phyloP scores from a whole-genome alignment of 441 rosid genomes.

The Corymbia citriodora region DNA sequence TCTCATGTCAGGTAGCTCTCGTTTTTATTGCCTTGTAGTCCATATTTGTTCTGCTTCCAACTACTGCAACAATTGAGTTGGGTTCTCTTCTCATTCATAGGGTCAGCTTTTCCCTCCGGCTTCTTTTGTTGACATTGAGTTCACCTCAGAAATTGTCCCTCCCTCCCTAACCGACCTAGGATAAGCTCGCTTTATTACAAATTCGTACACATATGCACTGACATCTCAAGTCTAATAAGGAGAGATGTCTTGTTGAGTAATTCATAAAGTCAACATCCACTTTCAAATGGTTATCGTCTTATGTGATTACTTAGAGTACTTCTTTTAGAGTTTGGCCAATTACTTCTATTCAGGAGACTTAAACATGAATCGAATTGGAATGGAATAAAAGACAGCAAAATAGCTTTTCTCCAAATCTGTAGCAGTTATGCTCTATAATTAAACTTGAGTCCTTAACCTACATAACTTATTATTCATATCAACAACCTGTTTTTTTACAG shows the following conservation, averaged over 20 bases:
- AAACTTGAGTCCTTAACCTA: neutral
- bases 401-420: neutral
- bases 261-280: rapidly evolving
- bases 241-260: neutral
- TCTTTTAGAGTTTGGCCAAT: neutral
- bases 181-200: rapidly evolving
- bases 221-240: rapidly evolving
- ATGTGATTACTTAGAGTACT: neutral
- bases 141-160: neutral
- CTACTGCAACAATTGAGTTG: neutral
- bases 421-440: neutral
- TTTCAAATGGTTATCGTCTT: neutral
- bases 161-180: neutral
- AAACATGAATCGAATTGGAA: neutral
- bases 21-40: neutral
- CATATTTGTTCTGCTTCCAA: neutral
- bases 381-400: neutral
- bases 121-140: neutral
- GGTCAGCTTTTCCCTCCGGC: neutral
- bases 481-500: neutral
- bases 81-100: neutral
- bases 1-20: too few relatives aligned
- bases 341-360: neutral
- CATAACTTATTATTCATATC: neutral
- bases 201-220: neutral